A percentile compares a stretch with the other conserved stretches of the same genome.
Evolutionary conservation across 2,329 filamentous ascomycete species (phyloP).

Genomic region (Juglanconis oblonga): DNA sequence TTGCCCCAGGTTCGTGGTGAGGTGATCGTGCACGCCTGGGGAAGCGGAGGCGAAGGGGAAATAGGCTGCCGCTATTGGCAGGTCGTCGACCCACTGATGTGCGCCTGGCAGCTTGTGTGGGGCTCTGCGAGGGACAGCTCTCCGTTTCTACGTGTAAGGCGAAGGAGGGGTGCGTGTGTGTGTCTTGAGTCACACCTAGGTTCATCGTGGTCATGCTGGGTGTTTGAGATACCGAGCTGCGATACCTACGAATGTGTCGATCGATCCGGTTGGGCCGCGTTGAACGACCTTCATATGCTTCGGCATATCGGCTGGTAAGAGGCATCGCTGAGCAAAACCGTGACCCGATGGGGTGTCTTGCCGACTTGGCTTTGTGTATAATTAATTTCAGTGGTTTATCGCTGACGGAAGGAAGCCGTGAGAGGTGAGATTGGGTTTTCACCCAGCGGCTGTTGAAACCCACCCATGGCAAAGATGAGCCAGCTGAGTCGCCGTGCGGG

Average conservation of each 20-base stretch:
- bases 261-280: too few relatives aligned
- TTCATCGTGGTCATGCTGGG: constrained; percentile 7
- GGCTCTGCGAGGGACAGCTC: not conserved
- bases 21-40: too few relatives aligned
- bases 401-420: not conserved
- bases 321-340: not conserved
- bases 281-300: too few relatives aligned
- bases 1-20: not conserved
- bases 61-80: too few relatives aligned
- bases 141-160: not conserved
- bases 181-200: constrained; percentile 11
- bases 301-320: too few relatives aligned
- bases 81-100: not conserved
- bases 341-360: constrained; percentile 1
- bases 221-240: not conserved
- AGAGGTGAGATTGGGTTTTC: not conserved
- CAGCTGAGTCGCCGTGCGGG: not conserved
- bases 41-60: too few relatives aligned
- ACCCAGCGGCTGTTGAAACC: constrained; percentile 6
- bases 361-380: not conserved
- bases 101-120: constrained; percentile 16
- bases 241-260: too few relatives aligned
- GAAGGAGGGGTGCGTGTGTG: not conserved
- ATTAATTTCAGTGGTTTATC: not conserved
- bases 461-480: not conserved